Evolutionary conservation across 441 rosid genomes (phyloP), one percentile per base, ranked within the genome.

Genomic region (Mallotus repandus): DNA sequence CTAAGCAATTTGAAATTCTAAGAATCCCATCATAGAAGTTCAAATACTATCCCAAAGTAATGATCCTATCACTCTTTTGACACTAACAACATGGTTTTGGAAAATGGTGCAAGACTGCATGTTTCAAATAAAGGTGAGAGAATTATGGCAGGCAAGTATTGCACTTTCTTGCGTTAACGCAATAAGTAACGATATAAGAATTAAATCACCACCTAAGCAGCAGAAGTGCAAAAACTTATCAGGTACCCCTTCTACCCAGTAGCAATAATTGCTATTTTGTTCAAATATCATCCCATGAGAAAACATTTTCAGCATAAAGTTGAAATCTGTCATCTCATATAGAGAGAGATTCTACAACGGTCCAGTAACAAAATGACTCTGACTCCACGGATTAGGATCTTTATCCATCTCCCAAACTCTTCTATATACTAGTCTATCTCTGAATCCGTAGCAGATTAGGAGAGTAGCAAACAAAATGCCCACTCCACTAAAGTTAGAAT

Each of bases 11-110:
- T 35, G 63, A 19, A 41, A 68, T 38, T 69, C 13, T 5, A 4
- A 32, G 0, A 41, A 68, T 68, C 71, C 59, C 14, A 50, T 63
- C 29, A 64, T 59, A 43, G 32, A 19, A 43, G 11, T 22, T 35
- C 41, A 55, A 18, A 55, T 68, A 49, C 35, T 22, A 70, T 54
- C 35, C 22, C 10, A 56, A 41, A 56, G 72, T 58, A 58, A 22
- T 58, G 73, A 9, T 35, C 13, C 14, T 22, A 3, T 13, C 2
- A 4, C 63, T 18, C 41, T 38, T 38, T 38, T 38, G 41, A 38
- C 41, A 38, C 41, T 38, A 38, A 38, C 41, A 38, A 38, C 41
- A 38, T 0, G 41, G 41, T 38, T 38, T 6, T 38, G 41, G 41
- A 38, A 38, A 38, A 38, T 38, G 41, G 41, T 38, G 41, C 41